These are phyloP conservation scores for Tothia fuscella DNA, from an alignment of 2,329 filamentous ascomycete genomes.

Conservation along the genomic window DNA sequence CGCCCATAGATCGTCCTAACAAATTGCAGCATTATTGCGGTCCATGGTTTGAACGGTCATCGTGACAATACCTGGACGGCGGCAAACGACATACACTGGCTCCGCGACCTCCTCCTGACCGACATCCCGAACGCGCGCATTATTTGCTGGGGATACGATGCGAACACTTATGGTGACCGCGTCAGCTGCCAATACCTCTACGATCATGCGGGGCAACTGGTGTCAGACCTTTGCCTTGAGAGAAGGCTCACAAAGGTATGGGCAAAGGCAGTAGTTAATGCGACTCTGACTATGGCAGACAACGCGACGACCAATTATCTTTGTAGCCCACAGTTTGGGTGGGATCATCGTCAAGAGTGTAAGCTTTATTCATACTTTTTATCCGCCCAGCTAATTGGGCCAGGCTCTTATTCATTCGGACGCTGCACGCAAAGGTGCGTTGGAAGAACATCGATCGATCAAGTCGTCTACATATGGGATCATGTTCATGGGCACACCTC, in stretches of 20 bases:
- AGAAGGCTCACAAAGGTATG: conserved; percentile 18
- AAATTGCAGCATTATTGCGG: conserved; percentile 16
- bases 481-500: conserved; percentile 29
- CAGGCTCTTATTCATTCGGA: conserved; percentile 28
- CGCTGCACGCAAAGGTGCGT: conserved; percentile 16
- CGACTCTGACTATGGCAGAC: conserved; percentile 15
- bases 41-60: conserved; percentile 19
- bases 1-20: no score
- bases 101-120: conserved; percentile 16
- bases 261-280: conserved; percentile 8
- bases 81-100: conserved; percentile 16
- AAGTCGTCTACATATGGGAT: conserved; percentile 27
- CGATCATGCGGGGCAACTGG: conserved; percentile 23
- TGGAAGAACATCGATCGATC: conserved; percentile 21
- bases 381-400: conserved; percentile 8
- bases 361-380: conserved; percentile 12
- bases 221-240: conserved; percentile 22
- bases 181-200: conserved; percentile 22
- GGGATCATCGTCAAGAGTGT: conserved; percentile 25
- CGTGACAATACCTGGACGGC: conserved; percentile 18
- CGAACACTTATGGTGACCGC: conserved; percentile 18
- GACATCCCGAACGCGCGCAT: conserved; percentile 23
- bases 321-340: conserved; percentile 23
- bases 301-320: conserved; percentile 21
- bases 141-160: conserved; percentile 26